These are phyloP conservation scores for Tolypocladium tropicale DNA, from an alignment of 2,329 filamentous ascomycete species.

Conservation along the genomic window DNA sequence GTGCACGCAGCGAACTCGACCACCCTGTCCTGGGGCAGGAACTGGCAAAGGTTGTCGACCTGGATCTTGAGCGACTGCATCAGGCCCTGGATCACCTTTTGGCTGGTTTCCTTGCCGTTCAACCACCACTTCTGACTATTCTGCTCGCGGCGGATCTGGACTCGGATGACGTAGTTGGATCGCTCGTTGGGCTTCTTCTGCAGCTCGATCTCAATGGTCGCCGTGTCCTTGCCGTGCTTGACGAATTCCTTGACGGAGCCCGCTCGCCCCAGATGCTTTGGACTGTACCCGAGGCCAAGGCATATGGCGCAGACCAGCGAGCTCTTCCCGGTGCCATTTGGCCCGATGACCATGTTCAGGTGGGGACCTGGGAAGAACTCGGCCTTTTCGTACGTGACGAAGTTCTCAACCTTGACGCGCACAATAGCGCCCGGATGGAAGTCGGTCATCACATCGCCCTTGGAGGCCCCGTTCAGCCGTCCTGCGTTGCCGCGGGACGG, in stretches of 20 bases:
- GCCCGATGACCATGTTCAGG: constrained; percentile 96
- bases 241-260: constrained; percentile 83
- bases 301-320: constrained; percentile 96
- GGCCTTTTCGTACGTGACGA: constrained; percentile 88
- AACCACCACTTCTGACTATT: constrained; percentile 74
- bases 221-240: constrained; percentile 72
- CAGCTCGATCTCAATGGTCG: constrained; percentile 84
- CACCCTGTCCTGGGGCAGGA: constrained; percentile 90
- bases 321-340: constrained; percentile 98
- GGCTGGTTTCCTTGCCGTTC: constrained; percentile 52
- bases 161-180: constrained; percentile 62
- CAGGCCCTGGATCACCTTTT: constrained; percentile 56
- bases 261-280: constrained; percentile 75
- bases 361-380: constrained; percentile 88
- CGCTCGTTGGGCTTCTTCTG: constrained; percentile 49
- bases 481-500: constrained; percentile 5
- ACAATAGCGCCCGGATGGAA: constrained; percentile 78
- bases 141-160: constrained; percentile 71
- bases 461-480: constrained; percentile 3
- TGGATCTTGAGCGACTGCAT: constrained; percentile 74
- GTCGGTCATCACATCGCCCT: constrained; percentile 14
- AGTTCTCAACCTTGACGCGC: constrained; percentile 75
- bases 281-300: constrained; percentile 75
- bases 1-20: constrained; percentile 83
- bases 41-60: constrained; percentile 96